Evolutionary conservation across 176 grass and related monocot species (phyloP).

Genomic region (sorghum (Sorghum bicolor)): Sorghum_bicolor_NCBIv3 NC_012871.2:8450501-8451000

Average conservation of each 20-base stretch:
- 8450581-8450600: slow-evolving; percentile 86
- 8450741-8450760: slow-evolving; percentile 33
- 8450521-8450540: slow-evolving; percentile 65
- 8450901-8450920: slow-evolving; percentile 46
- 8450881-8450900: slow-evolving; percentile 72
- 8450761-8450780: slow-evolving; percentile 63
- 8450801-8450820: slow-evolving; percentile 23
- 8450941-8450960: slow-evolving; percentile 54
- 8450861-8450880: slow-evolving; percentile 67
- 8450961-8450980: slow-evolving; percentile 69
- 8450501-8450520: slow-evolving; percentile 79
- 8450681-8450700: slow-evolving; percentile 60
- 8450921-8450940: slow-evolving; percentile 69
- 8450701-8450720: slow-evolving; percentile 53
- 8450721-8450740: slow-evolving; percentile 44
- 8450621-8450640: slow-evolving; percentile 73
- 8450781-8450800: slow-evolving; percentile 77
- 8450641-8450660: slow-evolving; percentile 75
- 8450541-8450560: slow-evolving; percentile 61
- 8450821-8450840: slow-evolving; percentile 53
- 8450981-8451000: slow-evolving; percentile 53
- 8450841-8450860: slow-evolving; percentile 61
- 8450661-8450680: slow-evolving; percentile 54
- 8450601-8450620: slow-evolving; percentile 69
- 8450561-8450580: slow-evolving; percentile 46